Evolutionary conservation across 306 rosid species (phyloP), one percentile per base, ranked within the genome.

Genomic region (Fagus crenata): DNA sequence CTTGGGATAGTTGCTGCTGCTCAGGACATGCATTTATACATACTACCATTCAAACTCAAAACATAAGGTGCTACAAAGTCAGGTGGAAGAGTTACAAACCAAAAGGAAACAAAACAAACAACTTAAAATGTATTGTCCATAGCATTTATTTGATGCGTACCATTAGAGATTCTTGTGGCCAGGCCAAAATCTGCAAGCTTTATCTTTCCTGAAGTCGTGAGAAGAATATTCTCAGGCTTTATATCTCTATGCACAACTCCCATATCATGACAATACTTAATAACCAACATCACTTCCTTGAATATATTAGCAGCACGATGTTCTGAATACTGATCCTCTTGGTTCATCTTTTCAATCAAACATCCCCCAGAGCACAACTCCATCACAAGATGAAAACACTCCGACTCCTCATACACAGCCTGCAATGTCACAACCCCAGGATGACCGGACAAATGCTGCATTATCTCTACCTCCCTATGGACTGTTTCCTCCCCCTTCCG

Each of bases 111-210:
- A 22, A 60, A 63, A 67, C 3, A 54, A 41, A 37, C 12, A 49
- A n/a, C 9, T 61, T 31, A 60, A 17, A 31, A 6, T 31, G 4
- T 2, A 4, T 35, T 31, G 22, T 56, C 18, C 77, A 42, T 49
- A 49, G 73, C 55, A 78, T 39, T 77, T 65, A 46, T 46, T 54
- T n/a, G 36, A 74, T 1, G 41, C 75, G 67, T 78, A 96, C 99
- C 98, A 70, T 85, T 84, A 22, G 98, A 89, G 84, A 96, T 88
- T 89, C 99, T 87, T 91, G 91, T 91, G 77, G 98, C 99, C 68
- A 92, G 87, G 63, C 99, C 99, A 85, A 96, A 96, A 89, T 96
- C 99, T 32, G 99, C 99, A 65, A 96, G 98, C 97, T 96, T 96
- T 75, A 96, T 82, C 77, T 88, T 92, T 77, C 97, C 99, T 15